These are phyloP conservation scores for Kentomonas sorsogonicus DNA, from an alignment of 208 protist genomes.

Conservation along the genomic window DNA sequence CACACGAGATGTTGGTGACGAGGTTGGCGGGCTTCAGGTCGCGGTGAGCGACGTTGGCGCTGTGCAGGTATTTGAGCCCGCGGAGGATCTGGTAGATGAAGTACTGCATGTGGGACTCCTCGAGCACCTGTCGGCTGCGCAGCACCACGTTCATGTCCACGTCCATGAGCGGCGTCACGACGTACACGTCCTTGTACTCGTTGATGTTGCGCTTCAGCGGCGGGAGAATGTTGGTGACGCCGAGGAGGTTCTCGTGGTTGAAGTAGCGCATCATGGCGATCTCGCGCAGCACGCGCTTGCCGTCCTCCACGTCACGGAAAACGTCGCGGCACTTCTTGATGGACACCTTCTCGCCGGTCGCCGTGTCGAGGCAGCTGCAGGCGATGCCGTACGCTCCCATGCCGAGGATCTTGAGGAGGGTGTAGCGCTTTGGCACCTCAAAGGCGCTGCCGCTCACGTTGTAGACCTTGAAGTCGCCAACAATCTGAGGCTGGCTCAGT, in stretches of 20 bases:
- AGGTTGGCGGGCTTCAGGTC: constrained; percentile 90
- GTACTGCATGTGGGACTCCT: constrained; percentile 81
- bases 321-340: constrained; percentile 89
- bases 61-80: constrained; percentile 88
- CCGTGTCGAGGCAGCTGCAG: constrained; percentile 83
- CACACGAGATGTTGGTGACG: constrained; percentile 80
- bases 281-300: constrained; percentile 89
- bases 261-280: constrained; percentile 92
- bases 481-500: constrained; percentile 68
- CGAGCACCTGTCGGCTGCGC: constrained; percentile 87
- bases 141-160: constrained; percentile 95
- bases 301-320: constrained; percentile 88
- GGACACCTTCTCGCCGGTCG: constrained; percentile 80
- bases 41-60: constrained; percentile 84
- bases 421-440: constrained; percentile 77
- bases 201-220: constrained; percentile 78
- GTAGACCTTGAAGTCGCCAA: constrained; percentile 84
- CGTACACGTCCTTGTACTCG: constrained; percentile 92
- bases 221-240: constrained; percentile 92
- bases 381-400: constrained; percentile 96
- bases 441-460: constrained; percentile 77
- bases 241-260: constrained; percentile 90
- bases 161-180: constrained; percentile 97
- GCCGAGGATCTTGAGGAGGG: constrained; percentile 86
- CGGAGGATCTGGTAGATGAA: constrained; percentile 87